phyloP scores from a whole-genome alignment of 768 basidiomycete species.

The Rhizopogon vulgaris region DNA sequence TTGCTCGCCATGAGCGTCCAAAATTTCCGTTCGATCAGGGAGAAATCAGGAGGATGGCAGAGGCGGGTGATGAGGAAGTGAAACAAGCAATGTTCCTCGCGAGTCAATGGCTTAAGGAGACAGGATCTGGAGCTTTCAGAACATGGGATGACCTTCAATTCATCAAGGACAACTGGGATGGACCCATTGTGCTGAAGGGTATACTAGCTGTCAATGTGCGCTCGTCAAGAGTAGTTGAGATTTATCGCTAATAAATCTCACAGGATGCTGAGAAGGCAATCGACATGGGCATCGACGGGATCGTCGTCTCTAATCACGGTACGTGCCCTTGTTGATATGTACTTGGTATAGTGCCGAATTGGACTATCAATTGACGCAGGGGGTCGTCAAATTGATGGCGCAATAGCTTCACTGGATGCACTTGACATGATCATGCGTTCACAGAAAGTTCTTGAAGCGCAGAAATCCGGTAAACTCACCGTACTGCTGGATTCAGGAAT shows the following conservation, averaged over 20 bases:
- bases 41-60: slow-evolving; percentile 17
- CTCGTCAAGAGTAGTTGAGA: neutral
- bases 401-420: slow-evolving; percentile 65
- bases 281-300: slow-evolving; percentile 60
- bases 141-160: slow-evolving; percentile 42
- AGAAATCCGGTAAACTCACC: slow-evolving; percentile 53
- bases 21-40: slow-evolving; percentile 31
- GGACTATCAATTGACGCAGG: slow-evolving; percentile 31
- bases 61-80: slow-evolving; percentile 26
- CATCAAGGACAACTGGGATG: slow-evolving; percentile 41
- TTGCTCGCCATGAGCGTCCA: slow-evolving; percentile 22
- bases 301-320: slow-evolving; percentile 82
- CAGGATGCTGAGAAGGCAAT: slow-evolving; percentile 52
- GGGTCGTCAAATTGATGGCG: slow-evolving; percentile 74
- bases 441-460: slow-evolving; percentile 48
- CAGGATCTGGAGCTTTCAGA: slow-evolving; percentile 34
- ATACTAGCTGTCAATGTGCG: slow-evolving; percentile 24
- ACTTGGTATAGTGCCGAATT: neutral
- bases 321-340: slow-evolving; percentile 5
- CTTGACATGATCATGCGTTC: slow-evolving; percentile 66
- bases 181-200: slow-evolving; percentile 43
- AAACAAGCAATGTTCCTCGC: slow-evolving; percentile 26
- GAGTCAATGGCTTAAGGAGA: slow-evolving; percentile 31
- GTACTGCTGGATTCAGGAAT: slow-evolving; percentile 66
- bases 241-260: neutral